Evolutionary conservation across 305 asterid species (phyloP).

Genomic region (Fraxinus baroniana): DNA sequence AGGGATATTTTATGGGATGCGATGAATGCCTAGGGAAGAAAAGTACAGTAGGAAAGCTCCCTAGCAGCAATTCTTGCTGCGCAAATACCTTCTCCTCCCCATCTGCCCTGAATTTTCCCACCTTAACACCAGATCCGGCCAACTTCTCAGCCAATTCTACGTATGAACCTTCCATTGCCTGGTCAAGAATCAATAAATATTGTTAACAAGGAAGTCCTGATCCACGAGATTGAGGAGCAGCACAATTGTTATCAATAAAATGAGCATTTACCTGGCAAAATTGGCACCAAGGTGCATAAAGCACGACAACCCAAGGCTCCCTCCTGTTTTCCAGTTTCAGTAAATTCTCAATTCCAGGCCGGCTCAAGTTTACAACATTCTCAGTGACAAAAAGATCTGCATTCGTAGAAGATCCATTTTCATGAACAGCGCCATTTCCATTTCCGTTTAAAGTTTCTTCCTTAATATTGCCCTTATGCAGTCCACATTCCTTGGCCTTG

Average conservation of each 20-base stretch:
- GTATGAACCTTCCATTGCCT: conserved; percentile 82
- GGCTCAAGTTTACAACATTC: conserved; percentile 53
- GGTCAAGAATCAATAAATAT: neutral
- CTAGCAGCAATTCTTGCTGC: conserved; percentile 61
- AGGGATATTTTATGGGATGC: conserved; percentile 65
- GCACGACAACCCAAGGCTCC: conserved; percentile 87
- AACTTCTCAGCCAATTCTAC: conserved; percentile 66
- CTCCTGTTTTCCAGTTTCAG: conserved; percentile 60
- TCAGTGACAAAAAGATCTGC: conserved; percentile 54
- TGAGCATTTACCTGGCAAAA: conserved; percentile 58
- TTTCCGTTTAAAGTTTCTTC: conserved; percentile 50
- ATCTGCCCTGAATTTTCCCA: conserved; percentile 83
- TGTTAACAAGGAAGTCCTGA: conserved; percentile 4
- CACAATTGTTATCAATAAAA: neutral
- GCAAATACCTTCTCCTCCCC: conserved; percentile 90
- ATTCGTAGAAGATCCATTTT: conserved; percentile 35
- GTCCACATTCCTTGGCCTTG: conserved; percentile 90
- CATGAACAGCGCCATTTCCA: conserved; percentile 37
- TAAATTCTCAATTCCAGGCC: conserved; percentile 81
- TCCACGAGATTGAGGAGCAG: neutral
- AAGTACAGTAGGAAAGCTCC: conserved; percentile 83
- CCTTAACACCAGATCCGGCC: conserved; percentile 68
- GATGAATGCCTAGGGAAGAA: conserved; percentile 76
- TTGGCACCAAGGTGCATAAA: conserved; percentile 95
- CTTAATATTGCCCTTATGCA: conserved; percentile 87